Percentiles rank a stretch among this genome's conserved stretches.
These are phyloP conservation scores for Aspergillus vadensis DNA, from an alignment of 2,329 filamentous ascomycete genomes.

Conservation along the genomic window DNA sequence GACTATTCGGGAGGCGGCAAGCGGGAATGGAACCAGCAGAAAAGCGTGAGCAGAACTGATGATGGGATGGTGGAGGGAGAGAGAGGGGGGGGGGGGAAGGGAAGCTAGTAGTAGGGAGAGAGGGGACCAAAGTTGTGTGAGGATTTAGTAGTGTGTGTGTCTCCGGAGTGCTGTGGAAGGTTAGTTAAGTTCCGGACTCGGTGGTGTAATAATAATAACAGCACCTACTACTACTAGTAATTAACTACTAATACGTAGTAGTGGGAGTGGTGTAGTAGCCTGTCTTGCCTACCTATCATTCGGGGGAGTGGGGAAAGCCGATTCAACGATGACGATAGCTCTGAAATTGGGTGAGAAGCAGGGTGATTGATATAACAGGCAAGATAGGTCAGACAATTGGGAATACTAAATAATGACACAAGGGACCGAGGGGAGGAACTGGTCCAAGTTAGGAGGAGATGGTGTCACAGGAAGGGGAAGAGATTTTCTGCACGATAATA, in stretches of 20 bases:
- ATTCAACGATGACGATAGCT: conserved; percentile 13
- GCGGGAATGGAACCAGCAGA: conserved; percentile 18
- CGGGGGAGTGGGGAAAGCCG: conserved; percentile 7
- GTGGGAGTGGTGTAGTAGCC: conserved; percentile 6
- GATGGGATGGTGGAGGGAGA: background rate
- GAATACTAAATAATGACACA: background rate
- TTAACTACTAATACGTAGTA: background rate
- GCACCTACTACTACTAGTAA: background rate
- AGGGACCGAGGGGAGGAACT: background rate
- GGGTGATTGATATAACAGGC: background rate
- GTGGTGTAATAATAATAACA: background rate
- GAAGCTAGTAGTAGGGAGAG: conserved; percentile 10
- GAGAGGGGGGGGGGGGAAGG: background rate
- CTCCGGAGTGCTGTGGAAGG: background rate
- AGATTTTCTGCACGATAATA: conserved; percentile 1
- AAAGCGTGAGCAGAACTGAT: background rate
- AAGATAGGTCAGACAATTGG: background rate
- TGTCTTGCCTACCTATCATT: conserved; percentile 5
- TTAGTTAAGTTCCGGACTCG: background rate
- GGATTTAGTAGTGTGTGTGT: background rate
- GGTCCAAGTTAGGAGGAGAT: background rate
- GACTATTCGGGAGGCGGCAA: conserved; percentile 21
- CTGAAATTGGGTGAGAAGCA: background rate
- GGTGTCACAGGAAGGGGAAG: conserved; percentile 10
- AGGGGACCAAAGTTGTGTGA: background rate